phyloP scores from a whole-genome alignment of 495 filamentous ascomycete species.

The Trichoderma gamsii region DNA sequence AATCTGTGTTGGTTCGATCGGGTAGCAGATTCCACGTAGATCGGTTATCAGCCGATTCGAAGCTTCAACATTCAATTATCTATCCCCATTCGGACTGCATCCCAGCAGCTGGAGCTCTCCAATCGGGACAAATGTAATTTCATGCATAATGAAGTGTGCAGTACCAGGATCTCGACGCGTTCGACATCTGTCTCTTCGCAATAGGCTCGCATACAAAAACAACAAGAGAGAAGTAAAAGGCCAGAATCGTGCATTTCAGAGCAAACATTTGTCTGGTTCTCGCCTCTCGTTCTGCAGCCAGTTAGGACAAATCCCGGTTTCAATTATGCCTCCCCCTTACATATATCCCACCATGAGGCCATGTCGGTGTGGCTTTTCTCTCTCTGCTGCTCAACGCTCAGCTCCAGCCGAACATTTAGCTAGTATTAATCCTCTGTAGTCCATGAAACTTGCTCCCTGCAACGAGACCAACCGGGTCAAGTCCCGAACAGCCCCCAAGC shows the following conservation, averaged over 20 bases:
- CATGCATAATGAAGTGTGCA: neutral
- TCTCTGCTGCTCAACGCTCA: neutral
- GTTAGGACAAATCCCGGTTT: neutral
- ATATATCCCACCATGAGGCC: neutral
- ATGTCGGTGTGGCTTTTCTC: neutral
- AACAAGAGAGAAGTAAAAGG: neutral
- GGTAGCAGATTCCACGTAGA: neutral
- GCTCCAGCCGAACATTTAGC: neutral
- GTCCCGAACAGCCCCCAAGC: conserved; percentile 3
- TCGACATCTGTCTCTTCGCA: neutral
- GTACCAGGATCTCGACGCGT: neutral
- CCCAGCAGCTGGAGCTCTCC: neutral
- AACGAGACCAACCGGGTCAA: conserved; percentile 3
- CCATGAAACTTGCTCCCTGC: neutral
- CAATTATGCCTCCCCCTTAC: conserved; percentile 3
- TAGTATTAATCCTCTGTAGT: too few species aligned
- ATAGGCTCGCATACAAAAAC: neutral
- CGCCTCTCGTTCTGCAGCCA: neutral
- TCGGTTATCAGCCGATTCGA: neutral
- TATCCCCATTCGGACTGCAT: too few species aligned
- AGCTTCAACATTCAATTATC: too few species aligned
- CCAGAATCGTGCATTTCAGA: neutral
- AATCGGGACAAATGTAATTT: neutral
- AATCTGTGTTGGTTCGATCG: neutral
- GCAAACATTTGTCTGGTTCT: neutral